Percentiles rank a stretch among this genome's conserved stretches.
Evolutionary conservation across 805 yeast species (phyloP).

Genomic region (Wickerhamomyces pijperi): DNA sequence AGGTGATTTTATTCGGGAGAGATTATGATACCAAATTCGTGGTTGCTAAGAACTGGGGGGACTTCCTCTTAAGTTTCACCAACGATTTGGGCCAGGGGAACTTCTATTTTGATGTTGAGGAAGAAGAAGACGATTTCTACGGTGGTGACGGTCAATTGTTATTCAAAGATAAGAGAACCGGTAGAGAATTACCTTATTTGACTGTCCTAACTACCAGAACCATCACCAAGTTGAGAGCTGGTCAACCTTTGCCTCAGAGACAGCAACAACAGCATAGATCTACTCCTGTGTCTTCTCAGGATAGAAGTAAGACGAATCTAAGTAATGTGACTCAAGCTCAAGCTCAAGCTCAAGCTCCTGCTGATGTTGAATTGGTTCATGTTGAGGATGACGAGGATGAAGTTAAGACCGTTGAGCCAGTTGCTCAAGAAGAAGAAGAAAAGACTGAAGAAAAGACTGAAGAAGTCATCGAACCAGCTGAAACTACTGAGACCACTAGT

Average conservation of each 20-base stretch:
- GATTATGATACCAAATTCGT: conserved; percentile 87
- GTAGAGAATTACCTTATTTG: conserved; percentile 33
- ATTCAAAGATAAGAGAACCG: conserved; percentile 48
- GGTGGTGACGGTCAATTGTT: conserved; percentile 68
- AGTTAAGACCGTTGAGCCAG: conserved; percentile 2
- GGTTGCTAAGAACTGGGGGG: conserved; percentile 82
- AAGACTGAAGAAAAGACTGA: not conserved
- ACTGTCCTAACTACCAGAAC: conserved; percentile 27
- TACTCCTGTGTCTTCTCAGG: not conserved
- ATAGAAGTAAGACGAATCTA: not conserved
- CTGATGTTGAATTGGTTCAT: conserved; percentile 9
- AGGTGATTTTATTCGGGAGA: conserved; percentile 85
- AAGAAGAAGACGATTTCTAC: conserved; percentile 57
- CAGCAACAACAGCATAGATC: conserved; percentile 2
- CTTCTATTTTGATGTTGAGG: conserved; percentile 53
- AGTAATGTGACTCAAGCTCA: not conserved
- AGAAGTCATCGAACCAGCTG: too few relatives aligned
- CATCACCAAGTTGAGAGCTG: conserved; percentile 12
- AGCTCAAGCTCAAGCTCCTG: conserved; percentile 7
- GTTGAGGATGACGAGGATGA: conserved; percentile 1
- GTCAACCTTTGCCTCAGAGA: conserved; percentile 3
- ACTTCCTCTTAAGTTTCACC: conserved; percentile 70
- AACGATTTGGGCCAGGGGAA: conserved; percentile 82
- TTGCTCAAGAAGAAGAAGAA: conserved; percentile 3
- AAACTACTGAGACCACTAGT: too few relatives aligned